Evolutionary conservation across 345 rosid genomes (phyloP).

Genomic region (Clausena lansium): DNA sequence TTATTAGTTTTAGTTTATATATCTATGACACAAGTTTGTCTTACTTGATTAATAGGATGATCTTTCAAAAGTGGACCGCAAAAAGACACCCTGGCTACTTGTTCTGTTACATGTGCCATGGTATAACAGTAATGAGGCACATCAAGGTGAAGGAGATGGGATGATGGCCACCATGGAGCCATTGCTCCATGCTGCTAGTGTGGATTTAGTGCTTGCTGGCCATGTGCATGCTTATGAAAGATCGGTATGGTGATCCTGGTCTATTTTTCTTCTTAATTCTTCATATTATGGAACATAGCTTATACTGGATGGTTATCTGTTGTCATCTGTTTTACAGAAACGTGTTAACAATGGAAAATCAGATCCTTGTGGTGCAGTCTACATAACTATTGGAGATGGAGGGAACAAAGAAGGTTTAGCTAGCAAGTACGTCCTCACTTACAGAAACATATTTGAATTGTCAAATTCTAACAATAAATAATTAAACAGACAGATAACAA

Average conservation of each 20-base stretch:
- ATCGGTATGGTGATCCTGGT: slow-evolving; percentile 42
- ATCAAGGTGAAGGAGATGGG: slow-evolving; percentile 73
- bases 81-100: slow-evolving; percentile 88
- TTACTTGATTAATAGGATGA: slow-evolving; percentile 51
- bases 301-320: slow-evolving; percentile 12
- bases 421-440: slow-evolving; percentile 43
- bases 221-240: slow-evolving; percentile 99
- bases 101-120: slow-evolving; percentile 84
- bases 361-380: slow-evolving; percentile 74
- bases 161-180: slow-evolving; percentile 94
- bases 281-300: slow-evolving; percentile 16
- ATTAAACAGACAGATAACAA: background rate
- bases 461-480: background rate
- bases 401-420: slow-evolving; percentile 96
- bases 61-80: slow-evolving; percentile 73
- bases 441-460: background rate
- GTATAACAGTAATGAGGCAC: slow-evolving; percentile 91
- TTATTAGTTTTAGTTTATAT: too few species aligned
- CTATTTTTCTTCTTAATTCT: slow-evolving; percentile 1
- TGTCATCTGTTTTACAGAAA: slow-evolving; percentile 36
- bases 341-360: slow-evolving; percentile 66
- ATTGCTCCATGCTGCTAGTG: slow-evolving; percentile 71
- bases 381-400: slow-evolving; percentile 92
- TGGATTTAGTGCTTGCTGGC: slow-evolving; percentile 74
- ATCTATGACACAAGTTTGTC: slow-evolving; percentile 1